Evolutionary conservation across 2,329 filamentous ascomycete species (phyloP).

Genomic region (Metarhizium anisopliae): DNA sequence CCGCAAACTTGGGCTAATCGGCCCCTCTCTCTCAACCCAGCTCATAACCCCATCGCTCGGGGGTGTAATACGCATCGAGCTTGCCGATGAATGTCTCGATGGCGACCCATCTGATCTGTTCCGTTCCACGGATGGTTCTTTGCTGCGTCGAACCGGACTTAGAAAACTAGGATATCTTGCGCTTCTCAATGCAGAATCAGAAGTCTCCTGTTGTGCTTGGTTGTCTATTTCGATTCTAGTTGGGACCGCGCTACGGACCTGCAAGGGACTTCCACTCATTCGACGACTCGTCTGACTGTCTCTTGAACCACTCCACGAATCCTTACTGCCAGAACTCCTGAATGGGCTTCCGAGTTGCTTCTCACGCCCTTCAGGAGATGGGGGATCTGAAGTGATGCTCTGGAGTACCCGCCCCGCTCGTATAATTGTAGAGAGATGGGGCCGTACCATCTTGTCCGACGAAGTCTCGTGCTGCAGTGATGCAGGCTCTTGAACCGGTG

Average conservation of each 20-base stretch:
- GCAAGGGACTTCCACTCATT: constrained; percentile 21
- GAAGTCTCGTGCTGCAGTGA: constrained; percentile 19
- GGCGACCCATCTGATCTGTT: constrained; percentile 3
- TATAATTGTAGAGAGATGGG: constrained; percentile 48
- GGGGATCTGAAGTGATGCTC: constrained; percentile 49
- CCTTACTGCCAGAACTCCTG: constrained; percentile 29
- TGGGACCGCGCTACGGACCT: constrained; percentile 9
- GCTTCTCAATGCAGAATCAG: constrained; percentile 15
- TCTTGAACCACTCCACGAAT: constrained; percentile 20
- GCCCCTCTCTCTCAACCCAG: constrained; percentile 31
- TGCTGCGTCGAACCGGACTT: constrained; percentile 20
- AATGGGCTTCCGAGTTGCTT: constrained; percentile 48
- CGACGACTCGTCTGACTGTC: constrained; percentile 17
- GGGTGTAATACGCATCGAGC: constrained; percentile 23
- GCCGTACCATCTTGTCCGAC: constrained; percentile 25
- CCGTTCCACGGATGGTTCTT: constrained; percentile 7
- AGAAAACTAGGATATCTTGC: constrained; percentile 23
- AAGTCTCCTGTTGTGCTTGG: constrained; percentile 19
- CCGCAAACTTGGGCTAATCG: constrained; percentile 25
- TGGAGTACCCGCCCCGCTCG: constrained; percentile 47
- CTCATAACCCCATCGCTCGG: constrained; percentile 32
- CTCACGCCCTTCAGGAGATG: constrained; percentile 44
- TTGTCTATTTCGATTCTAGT: constrained; percentile 8
- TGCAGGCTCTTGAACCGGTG: constrained; percentile 24
- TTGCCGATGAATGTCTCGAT: constrained; percentile 20